Base-by-base conservation (phyloP, 1,284 basidiomycete genomes). In the Waitea zeae region DNA sequence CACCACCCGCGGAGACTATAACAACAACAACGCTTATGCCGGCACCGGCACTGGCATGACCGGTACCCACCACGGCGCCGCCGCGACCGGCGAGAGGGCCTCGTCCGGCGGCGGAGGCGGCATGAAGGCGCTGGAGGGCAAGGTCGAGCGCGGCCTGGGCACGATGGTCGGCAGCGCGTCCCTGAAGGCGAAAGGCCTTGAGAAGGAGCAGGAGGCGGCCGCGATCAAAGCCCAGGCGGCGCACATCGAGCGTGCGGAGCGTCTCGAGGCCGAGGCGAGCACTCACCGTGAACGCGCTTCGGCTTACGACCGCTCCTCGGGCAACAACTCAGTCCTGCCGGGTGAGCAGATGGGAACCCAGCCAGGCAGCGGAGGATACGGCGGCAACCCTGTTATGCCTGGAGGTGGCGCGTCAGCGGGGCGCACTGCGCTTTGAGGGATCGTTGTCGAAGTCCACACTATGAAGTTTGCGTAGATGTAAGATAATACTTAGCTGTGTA, bases 111-210 rank as follows among this genome's bases (percentile, higher is more conserved):
- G 29, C 29, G 7, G 9, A 7, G 29, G 9, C 11, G 29, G 29
- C 11, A 15, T 7, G 9, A 30, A 30, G 29, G 15, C 9, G 11
- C 14, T 30, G 6, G 29, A 7, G 2, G 67, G 66, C 17, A 67
- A 67, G 41, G 50, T 65, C 17, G 66, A 71, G 47, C 56, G 59
- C 4, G 60, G 58, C 4, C 45, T 66, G 20, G 69, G 67, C 3
- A 44, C 54, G 5, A 38, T 63, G 29, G 46, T 70, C 30, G 63
- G 67, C 18, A 66, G 62, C 44, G 52, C 56, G 29, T 50, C 59
- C 0, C 49, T 71, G 28, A 64, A 67, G 43, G 58, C 55, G 11
- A 66, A 64, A 43, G 67, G 65, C 7, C 38, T 60, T 28, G 56
- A 66, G 53, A 70, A 70, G 45, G 62, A 71, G 44, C 57, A 59